Conservation (phyloP, 2,329 filamentous ascomycete genomes). For the Achaetomium macrosporum region DNA sequence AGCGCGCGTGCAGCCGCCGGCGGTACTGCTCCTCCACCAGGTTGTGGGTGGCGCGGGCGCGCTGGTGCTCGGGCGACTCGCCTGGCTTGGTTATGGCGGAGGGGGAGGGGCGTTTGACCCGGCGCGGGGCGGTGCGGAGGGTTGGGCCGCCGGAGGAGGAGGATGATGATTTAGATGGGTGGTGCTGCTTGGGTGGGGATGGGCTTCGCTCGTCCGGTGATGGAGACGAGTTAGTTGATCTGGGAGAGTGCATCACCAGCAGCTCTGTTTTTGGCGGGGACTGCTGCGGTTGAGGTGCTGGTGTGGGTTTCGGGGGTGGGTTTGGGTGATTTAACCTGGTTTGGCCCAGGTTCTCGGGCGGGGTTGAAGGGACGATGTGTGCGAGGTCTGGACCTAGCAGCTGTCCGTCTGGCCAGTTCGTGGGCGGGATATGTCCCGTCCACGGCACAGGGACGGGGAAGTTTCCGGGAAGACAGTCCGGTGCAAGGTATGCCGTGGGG, state of each 20-base stretch:
- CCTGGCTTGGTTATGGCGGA: conserved; percentile 12
- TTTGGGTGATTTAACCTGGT: too few species aligned
- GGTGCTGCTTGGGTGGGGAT: background rate
- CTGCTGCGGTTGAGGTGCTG: too few species aligned
- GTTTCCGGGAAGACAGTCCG: background rate
- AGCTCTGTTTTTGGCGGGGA: too few species aligned
- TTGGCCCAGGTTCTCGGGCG: too few species aligned
- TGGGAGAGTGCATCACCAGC: background rate
- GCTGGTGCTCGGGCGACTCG: conserved; percentile 18
- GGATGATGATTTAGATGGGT: background rate
- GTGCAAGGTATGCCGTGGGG: background rate
- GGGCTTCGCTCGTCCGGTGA: too few species aligned
- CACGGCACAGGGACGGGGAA: background rate
- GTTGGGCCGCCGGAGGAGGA: background rate
- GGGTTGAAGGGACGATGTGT: too few species aligned
- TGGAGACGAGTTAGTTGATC: background rate
- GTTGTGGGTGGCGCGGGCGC: conserved; percentile 21
- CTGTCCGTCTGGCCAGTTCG: too few species aligned
- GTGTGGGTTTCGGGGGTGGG: too few species aligned
- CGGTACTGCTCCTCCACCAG: conserved; percentile 24
- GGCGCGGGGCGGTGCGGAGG: conserved; percentile 21
- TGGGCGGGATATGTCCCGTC: background rate
- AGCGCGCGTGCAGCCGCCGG: conserved; percentile 18
- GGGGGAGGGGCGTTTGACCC: conserved; percentile 3
- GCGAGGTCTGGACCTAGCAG: too few species aligned